Conservation (phyloP, 306 rosid genomes). For the Prunus fruticosa region DNA sequence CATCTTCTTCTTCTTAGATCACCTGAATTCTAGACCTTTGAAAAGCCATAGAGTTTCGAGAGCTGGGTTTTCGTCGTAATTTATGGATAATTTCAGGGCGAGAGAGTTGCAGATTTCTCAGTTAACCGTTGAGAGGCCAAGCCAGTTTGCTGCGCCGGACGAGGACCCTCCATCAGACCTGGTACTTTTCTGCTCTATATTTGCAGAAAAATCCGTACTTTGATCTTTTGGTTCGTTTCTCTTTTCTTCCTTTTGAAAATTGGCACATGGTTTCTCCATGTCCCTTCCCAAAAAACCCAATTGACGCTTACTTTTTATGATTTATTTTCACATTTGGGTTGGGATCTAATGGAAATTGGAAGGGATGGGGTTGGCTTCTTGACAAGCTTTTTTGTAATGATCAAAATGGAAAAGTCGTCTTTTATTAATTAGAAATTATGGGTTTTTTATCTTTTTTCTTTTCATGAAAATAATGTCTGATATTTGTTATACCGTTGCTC, state of each 20-base stretch:
- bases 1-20: background rate
- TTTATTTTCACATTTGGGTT: background rate
- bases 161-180: conserved; percentile 18
- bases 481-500: background rate
- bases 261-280: background rate
- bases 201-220: background rate
- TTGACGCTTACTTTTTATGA: background rate
- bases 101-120: conserved; percentile 19
- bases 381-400: background rate
- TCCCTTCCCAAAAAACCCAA: background rate
- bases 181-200: conserved; percentile 5
- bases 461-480: background rate
- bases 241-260: background rate
- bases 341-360: conserved; percentile 13
- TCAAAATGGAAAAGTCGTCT: background rate
- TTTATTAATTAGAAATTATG: background rate
- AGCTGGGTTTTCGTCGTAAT: background rate
- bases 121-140: background rate
- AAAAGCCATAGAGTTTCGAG: background rate
- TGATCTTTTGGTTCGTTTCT: background rate
- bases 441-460: background rate
- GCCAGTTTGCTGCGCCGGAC: conserved; percentile 10
- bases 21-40: background rate
- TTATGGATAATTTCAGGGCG: conserved; percentile 25
- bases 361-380: background rate